A percentile compares a stretch with the other conserved stretches of the same genome.
Conservation (phyloP, 164 flowering plant genomes). For the Berberis vulgaris region DNA sequence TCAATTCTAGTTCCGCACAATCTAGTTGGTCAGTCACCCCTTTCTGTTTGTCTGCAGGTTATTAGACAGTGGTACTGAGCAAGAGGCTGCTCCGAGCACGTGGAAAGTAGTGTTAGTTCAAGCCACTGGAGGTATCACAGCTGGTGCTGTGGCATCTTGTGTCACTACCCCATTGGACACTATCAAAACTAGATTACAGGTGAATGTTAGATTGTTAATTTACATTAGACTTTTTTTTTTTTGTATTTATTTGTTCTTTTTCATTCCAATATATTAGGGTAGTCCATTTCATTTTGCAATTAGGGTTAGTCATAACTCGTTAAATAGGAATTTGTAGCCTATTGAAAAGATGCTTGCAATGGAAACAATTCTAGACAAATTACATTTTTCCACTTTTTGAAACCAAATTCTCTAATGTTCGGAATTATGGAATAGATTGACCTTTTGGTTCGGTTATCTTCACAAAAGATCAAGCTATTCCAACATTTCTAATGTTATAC, state of each 20-base stretch:
- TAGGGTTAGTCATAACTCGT: too few species aligned
- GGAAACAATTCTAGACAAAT: too few species aligned
- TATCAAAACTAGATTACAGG: conserved; percentile 96
- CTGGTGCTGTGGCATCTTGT: conserved; percentile 85
- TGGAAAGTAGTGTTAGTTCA: conserved; percentile 56
- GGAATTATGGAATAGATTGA: too few species aligned
- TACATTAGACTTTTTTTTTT: not conserved
- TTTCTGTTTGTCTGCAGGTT: conserved; percentile 23
- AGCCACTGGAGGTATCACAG: conserved; percentile 78
- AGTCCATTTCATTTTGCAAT: too few species aligned
- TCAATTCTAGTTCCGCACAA: too few species aligned
- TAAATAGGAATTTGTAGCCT: too few species aligned
- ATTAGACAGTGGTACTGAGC: conserved; percentile 41
- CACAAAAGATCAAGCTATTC: too few species aligned
- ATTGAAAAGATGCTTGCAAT: too few species aligned
- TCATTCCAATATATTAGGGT: not conserved
- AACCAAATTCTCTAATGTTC: too few species aligned
- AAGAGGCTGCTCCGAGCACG: conserved; percentile 37
- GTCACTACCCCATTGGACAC: conserved; percentile 95
- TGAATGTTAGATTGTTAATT: conserved; percentile 9
- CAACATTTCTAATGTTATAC: too few species aligned
- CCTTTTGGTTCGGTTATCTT: too few species aligned
- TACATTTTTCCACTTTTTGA: too few species aligned
- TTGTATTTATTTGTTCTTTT: not conserved
- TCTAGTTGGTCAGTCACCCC: not conserved